Conservation (phyloP, 2,329 filamentous ascomycete species). For the Sporothrix curviconia region DNA sequence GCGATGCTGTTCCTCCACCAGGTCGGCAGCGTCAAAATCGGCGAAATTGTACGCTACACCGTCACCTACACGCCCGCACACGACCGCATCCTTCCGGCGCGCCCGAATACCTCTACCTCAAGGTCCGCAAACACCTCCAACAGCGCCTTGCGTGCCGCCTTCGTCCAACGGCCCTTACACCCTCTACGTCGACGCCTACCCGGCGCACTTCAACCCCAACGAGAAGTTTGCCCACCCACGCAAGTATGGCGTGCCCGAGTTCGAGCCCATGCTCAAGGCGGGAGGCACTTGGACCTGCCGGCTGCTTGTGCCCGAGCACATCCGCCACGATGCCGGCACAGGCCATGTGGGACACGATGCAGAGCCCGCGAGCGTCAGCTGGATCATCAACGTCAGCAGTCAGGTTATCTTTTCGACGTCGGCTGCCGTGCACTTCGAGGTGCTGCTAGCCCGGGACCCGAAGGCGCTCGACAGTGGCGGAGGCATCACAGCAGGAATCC, state of each 20-base stretch:
- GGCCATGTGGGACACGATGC: slow-evolving; percentile 26
- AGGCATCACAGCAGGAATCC: slow-evolving; percentile 22
- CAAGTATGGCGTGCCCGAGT: slow-evolving; percentile 74
- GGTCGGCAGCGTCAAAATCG: slow-evolving; percentile 83
- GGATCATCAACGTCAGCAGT: slow-evolving; percentile 86
- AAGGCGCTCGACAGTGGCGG: slow-evolving; percentile 66
- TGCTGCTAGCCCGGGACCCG: slow-evolving; percentile 78
- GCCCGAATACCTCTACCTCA: slow-evolving; percentile 72
- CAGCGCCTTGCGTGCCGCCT: slow-evolving; percentile 85
- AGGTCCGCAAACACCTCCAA: slow-evolving; percentile 88
- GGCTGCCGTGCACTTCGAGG: slow-evolving; percentile 80
- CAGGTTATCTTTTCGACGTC: slow-evolving; percentile 91
- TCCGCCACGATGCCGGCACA: slow-evolving; percentile 60
- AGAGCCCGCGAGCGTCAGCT: slow-evolving; percentile 55
- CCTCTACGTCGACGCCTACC: slow-evolving; percentile 79
- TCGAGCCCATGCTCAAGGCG: slow-evolving; percentile 93
- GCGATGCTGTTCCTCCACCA: slow-evolving; percentile 88
- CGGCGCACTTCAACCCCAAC: slow-evolving; percentile 76
- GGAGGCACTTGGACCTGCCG: slow-evolving; percentile 79
- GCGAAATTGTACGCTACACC: slow-evolving; percentile 86
- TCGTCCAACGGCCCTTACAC: slow-evolving; percentile 95
- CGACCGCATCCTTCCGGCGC: slow-evolving; percentile 86
- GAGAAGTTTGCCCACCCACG: slow-evolving; percentile 63
- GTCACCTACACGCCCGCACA: slow-evolving; percentile 84
- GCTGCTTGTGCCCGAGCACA: slow-evolving; percentile 71